A percentile compares a stretch with the other conserved stretches of the same genome.
Conservation (phyloP, 2,329 filamentous ascomycete genomes). For the Metarhizium guizhouense region DNA sequence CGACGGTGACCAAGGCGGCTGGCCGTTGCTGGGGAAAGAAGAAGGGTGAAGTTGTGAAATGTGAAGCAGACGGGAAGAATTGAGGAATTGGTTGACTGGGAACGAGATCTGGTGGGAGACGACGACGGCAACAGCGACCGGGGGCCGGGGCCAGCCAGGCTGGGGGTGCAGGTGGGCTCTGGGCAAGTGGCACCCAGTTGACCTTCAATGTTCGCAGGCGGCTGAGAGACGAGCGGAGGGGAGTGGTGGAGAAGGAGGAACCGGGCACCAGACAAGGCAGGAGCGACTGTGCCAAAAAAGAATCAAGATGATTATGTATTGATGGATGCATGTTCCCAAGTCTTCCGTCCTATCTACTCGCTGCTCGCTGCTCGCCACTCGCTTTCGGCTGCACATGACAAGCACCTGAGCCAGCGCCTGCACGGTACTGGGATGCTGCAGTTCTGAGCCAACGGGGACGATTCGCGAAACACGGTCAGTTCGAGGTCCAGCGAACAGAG, state of each 20-base stretch:
- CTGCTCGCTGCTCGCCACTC: neutral
- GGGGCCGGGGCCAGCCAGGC: neutral
- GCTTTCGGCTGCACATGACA: neutral
- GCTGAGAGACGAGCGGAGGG: neutral
- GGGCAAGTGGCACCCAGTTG: neutral
- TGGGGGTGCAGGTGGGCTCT: neutral
- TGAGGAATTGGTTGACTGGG: slow-evolving; percentile 1
- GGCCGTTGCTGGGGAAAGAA: neutral
- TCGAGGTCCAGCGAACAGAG: neutral
- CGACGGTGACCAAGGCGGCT: neutral
- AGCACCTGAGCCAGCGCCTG: neutral
- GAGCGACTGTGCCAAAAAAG: neutral
- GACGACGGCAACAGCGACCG: neutral
- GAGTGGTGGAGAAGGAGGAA: neutral
- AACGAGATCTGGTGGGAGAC: slow-evolving; percentile 3
- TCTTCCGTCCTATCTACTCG: neutral
- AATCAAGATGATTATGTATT: neutral
- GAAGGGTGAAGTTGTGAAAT: neutral
- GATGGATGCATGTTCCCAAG: neutral
- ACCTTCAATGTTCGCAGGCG: neutral
- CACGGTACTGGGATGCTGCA: neutral
- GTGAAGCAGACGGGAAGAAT: neutral
- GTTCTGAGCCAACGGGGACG: neutral
- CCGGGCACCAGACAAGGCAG: neutral
- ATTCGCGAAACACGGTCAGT: neutral